Evolutionary conservation across 371 early-diverging fungal species (phyloP), one percentile per base, ranked within the genome.

Genomic region (Mucor irregularis): DNA sequence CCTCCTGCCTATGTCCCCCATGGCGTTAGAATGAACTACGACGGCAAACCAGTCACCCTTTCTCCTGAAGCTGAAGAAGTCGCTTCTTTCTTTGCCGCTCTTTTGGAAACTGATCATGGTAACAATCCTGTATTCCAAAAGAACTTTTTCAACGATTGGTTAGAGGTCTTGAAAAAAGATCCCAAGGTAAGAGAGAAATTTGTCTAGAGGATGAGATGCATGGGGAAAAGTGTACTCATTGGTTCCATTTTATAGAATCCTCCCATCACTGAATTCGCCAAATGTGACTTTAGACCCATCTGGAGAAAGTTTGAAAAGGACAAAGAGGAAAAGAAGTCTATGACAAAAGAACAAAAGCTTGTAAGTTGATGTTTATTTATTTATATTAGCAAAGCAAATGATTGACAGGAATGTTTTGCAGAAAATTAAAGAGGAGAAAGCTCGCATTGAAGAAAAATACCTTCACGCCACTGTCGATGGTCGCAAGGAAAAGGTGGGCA

Each of bases 401-500:
- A 1, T n/a, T 35, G 13, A 8, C 13, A 35, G 13, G 22, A 25
- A 14, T 10, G n/a, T n/a, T 60, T 11, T 25, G 4, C 48, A 77
- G 75, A 73, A 72, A 57, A 42, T 81, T 30, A 95, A 93, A 65
- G 83, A 88, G 42, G 95, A 92, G 56, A 91, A 88, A 59, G 35
- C 45, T 22, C 71, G 62, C 30, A 35, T 90, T 8, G 97, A 96
- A 33, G 90, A 89, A 16, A 74, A 78, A 13, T 98, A 84, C 61
- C 84, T 90, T 5, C 81, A 71, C 64, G 92, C 93, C 45, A 37
- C 71, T 16, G 69, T 97, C 2, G 94, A 98, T 67, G 95, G 95
- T 1, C 86, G 95, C 33, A 92, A 90, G 61, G 98, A 98, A 69
- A 96, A 97, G 71, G 92, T 98, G 24, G 99, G 99, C 35, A 97